Conservation (phyloP, 2,329 filamentous ascomycete species). For the Xylaria multiplex region DNA sequence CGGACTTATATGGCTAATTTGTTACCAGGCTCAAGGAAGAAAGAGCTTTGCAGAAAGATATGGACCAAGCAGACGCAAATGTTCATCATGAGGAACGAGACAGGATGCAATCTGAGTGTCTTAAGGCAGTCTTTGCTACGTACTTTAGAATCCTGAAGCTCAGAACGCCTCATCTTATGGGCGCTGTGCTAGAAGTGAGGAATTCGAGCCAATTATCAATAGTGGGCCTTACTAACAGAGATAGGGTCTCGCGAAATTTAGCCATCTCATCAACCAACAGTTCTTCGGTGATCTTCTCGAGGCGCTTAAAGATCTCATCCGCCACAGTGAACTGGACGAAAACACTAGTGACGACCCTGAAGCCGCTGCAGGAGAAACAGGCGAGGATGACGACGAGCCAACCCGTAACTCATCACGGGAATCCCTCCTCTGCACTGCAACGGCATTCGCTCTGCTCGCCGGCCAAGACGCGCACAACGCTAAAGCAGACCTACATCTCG, state of each 20-base stretch:
- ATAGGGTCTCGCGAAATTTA: constrained; percentile 84
- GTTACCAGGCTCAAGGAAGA: constrained; percentile 72
- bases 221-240: constrained; percentile 53
- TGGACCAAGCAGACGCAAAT: constrained; percentile 89
- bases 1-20: constrained; percentile 47
- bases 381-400: constrained; percentile 60
- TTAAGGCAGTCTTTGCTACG: constrained; percentile 93
- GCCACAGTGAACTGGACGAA: constrained; percentile 71
- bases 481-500: constrained; percentile 82
- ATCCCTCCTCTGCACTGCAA: constrained; percentile 91
- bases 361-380: constrained; percentile 53
- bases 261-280: constrained; percentile 97
- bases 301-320: constrained; percentile 91
- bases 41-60: constrained; percentile 89
- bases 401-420: constrained; percentile 83
- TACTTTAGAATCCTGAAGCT: constrained; percentile 96
- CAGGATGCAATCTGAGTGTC: constrained; percentile 91
- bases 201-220: neutral
- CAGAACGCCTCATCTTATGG: constrained; percentile 85
- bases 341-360: constrained; percentile 57
- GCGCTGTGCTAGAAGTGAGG: constrained; percentile 69
- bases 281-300: constrained; percentile 98
- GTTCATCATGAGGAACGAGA: constrained; percentile 94
- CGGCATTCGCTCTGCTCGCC: constrained; percentile 93
- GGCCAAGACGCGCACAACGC: constrained; percentile 93